Evolutionary conservation across 371 early-diverging fungal genomes (phyloP), one percentile per base, ranked within the genome.

Genomic region (Gilbertella persicaria): DNA sequence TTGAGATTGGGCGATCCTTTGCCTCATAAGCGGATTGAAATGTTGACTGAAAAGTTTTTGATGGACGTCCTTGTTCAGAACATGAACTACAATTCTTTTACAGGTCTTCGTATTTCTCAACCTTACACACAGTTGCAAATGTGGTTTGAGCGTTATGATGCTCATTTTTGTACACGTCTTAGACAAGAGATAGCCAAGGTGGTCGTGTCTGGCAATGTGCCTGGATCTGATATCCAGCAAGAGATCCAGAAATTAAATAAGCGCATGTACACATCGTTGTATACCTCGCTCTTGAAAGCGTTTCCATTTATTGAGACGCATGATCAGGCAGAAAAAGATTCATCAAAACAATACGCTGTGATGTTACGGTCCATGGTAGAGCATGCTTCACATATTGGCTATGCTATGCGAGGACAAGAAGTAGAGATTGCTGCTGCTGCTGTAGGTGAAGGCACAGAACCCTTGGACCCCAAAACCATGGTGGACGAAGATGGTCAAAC

Each of bases 11-110:
- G 60, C 4, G 46, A 62, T 13, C 68, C 74, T 10, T 60, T 78
- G 23, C 78, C 78, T 23, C 55, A 67, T 9, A 60, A 71, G 7
- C 80, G 80, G 6, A 68, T 84, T 29, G 64, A 71, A 24, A 77
- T 84, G 69, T 67, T 78, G 43, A 84, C 79, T 33, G 84, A 84
- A 45, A 82, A 82, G 25, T 78, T 82, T 13, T 69, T 84, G 37
- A 77, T 77, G 78, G 78, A 77, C 50, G 71, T 66, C 12, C 57
- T 77, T 39, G 66, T 77, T 3, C 72, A 66, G 45, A 69, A 63
- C 37, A 64, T 71, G 67, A 69, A 67, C n/a, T 64, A 65, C 35
- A 66, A 67, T 24, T 39, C 56, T 1, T 71, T 75, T 38, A 67
- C 78, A 2, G 78, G 74, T 3, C 19, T 67, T 4, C 55, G 50